A percentile compares a stretch with the other conserved stretches of the same genome.
These are phyloP conservation scores for Pyrenochaeta sp. DNA, from an alignment of 2,329 filamentous ascomycete species.

Conservation along the genomic window DNA sequence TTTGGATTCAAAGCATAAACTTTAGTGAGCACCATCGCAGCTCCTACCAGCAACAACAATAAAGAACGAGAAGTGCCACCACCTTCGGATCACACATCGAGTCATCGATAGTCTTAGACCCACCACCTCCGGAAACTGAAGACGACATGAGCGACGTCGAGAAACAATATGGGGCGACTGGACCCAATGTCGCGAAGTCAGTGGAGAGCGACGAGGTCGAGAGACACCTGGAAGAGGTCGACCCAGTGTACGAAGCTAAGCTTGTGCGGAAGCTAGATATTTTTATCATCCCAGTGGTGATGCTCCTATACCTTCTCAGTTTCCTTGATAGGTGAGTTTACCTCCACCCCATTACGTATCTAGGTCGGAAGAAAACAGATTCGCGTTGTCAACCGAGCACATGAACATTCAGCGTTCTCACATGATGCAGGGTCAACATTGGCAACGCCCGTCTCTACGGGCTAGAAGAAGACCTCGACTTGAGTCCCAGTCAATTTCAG, in stretches of 20 bases:
- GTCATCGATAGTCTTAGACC: conserved; percentile 9
- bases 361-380: no score
- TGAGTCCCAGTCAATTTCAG: conserved; percentile 74
- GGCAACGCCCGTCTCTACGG: conserved; percentile 72
- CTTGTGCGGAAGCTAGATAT: conserved; percentile 72
- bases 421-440: conserved; percentile 66
- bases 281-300: conserved; percentile 71
- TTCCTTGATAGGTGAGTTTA: conserved; percentile 72
- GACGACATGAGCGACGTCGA: conserved; percentile 39
- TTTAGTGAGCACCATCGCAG: not conserved
- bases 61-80: not conserved
- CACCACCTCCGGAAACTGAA: not conserved
- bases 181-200: conserved; percentile 18
- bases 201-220: conserved; percentile 35
- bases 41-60: not conserved
- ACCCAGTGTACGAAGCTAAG: conserved; percentile 58
- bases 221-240: conserved; percentile 41
- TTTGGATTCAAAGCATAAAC: conserved; percentile 18
- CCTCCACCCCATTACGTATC: not conserved
- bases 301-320: conserved; percentile 76
- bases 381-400: not conserved
- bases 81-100: not conserved
- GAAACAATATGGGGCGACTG: conserved; percentile 28
- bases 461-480: conserved; percentile 68
- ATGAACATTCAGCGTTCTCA: conserved; percentile 15